Evolutionary conservation across 352 stramenopile species (phyloP).

Genomic region (Phytophthora fragariaefolia): DNA sequence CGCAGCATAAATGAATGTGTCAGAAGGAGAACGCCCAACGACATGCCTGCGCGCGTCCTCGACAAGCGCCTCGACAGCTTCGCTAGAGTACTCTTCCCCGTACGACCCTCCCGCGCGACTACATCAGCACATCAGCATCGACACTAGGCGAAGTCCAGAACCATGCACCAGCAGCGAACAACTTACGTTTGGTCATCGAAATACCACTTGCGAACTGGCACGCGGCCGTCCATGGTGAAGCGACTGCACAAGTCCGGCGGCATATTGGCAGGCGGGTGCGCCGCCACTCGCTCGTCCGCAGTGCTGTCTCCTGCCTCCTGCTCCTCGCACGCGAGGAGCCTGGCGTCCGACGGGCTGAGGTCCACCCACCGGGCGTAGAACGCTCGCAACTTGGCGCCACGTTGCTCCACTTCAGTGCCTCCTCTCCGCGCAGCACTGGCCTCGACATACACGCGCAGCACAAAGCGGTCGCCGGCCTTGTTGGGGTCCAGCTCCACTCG

Average conservation of each 20-base stretch:
- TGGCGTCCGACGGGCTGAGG: constrained; percentile 37
- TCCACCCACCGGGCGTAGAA: constrained; percentile 44
- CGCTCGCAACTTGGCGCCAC: constrained; percentile 27
- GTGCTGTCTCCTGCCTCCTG: not conserved
- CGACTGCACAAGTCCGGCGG: constrained; percentile 35
- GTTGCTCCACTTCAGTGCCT: not conserved
- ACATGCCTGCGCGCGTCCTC: constrained; percentile 5
- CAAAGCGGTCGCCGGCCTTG: constrained; percentile 19
- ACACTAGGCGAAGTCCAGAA: not conserved
- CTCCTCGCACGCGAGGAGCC: constrained; percentile 26
- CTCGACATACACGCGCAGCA: constrained; percentile 33
- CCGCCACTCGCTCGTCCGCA: constrained; percentile 10
- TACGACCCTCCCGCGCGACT: not conserved
- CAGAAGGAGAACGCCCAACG: constrained; percentile 38
- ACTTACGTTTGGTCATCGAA: constrained; percentile 48
- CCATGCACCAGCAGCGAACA: not conserved
- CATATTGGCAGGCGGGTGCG: constrained; percentile 36
- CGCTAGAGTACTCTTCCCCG: not conserved
- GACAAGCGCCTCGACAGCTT: constrained; percentile 39
- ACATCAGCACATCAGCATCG: not conserved
- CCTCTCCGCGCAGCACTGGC: not conserved
- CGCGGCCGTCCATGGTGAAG: constrained; percentile 43
- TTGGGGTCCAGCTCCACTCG: constrained; percentile 37
- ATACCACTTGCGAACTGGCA: constrained; percentile 55
- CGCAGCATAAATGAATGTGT: constrained; percentile 33